These are phyloP conservation scores for Petunia axillaris DNA, from an alignment of 257 asterid species.

Conservation along the genomic window DNA sequence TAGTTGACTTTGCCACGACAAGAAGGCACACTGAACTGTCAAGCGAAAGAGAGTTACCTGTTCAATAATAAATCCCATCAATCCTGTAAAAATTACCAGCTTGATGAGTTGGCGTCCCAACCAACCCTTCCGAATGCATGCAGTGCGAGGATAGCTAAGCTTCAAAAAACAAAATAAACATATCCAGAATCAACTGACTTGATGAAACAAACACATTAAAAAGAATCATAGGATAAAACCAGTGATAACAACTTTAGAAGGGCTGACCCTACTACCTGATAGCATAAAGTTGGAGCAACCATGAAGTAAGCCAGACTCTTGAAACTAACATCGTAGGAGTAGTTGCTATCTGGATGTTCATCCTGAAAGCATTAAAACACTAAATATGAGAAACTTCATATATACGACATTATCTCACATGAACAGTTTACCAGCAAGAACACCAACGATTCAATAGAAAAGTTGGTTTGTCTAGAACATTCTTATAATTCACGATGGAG, in stretches of 20 bases:
- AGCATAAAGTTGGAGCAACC: slow-evolving; percentile 97
- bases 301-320: slow-evolving; percentile 83
- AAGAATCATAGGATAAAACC: neutral
- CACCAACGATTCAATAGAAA: neutral
- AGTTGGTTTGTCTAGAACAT: neutral
- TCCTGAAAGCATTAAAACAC: slow-evolving; percentile 45
- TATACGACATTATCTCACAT: neutral
- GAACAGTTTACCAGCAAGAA: neutral
- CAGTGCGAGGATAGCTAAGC: slow-evolving; percentile 91
- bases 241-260: slow-evolving; percentile 7
- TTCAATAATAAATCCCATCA: slow-evolving; percentile 90
- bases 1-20: neutral
- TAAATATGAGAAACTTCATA: slow-evolving; percentile 3
- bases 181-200: neutral
- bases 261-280: slow-evolving; percentile 64
- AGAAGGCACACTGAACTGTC: neutral
- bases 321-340: slow-evolving; percentile 63
- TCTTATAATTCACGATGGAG: neutral
- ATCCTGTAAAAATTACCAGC: slow-evolving; percentile 84
- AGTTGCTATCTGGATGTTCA: slow-evolving; percentile 61
- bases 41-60: slow-evolving; percentile 59
- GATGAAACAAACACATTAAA: neutral
- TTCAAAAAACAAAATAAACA: slow-evolving; percentile 40
- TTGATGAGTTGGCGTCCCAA: slow-evolving; percentile 86
- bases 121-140: slow-evolving; percentile 94